A percentile compares a stretch with the other conserved stretches of the same genome.
Conservation (phyloP, 2,329 filamentous ascomycete species). For the Calonectria montana region DNA sequence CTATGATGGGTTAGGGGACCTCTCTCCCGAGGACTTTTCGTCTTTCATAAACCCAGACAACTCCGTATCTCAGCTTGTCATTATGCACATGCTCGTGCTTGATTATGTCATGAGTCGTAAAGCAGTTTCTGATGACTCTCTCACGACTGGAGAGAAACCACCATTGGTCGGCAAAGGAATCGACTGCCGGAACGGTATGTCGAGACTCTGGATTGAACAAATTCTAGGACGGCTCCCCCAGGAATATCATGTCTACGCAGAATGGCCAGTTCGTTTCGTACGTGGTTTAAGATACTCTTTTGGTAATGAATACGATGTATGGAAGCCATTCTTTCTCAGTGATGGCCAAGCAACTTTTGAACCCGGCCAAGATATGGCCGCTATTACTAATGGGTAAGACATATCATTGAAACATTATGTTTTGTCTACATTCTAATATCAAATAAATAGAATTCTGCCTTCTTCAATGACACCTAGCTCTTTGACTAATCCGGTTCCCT, state of each 20-base stretch:
- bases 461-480: background rate
- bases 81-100: conserved; percentile 51
- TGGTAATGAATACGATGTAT: conserved; percentile 35
- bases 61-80: conserved; percentile 47
- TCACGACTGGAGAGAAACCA: background rate
- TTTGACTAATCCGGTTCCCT: background rate
- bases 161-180: conserved; percentile 24
- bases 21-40: conserved; percentile 46
- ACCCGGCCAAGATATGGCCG: background rate
- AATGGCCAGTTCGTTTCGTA: conserved; percentile 46
- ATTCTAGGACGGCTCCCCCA: conserved; percentile 47
- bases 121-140: conserved; percentile 18
- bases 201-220: conserved; percentile 52
- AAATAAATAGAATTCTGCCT: background rate
- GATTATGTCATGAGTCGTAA: conserved; percentile 45
- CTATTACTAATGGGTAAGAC: conserved; percentile 14
- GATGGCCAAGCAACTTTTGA: conserved; percentile 23
- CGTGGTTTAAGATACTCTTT: conserved; percentile 37
- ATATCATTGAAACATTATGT: background rate
- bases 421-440: background rate
- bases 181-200: conserved; percentile 41
- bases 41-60: conserved; percentile 47
- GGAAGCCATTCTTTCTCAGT: conserved; percentile 36
- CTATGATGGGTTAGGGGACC: conserved; percentile 44
- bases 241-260: conserved; percentile 46